Conservation (phyloP, 768 basidiomycete genomes). For the Hortiboletus flavorubellus region DNA sequence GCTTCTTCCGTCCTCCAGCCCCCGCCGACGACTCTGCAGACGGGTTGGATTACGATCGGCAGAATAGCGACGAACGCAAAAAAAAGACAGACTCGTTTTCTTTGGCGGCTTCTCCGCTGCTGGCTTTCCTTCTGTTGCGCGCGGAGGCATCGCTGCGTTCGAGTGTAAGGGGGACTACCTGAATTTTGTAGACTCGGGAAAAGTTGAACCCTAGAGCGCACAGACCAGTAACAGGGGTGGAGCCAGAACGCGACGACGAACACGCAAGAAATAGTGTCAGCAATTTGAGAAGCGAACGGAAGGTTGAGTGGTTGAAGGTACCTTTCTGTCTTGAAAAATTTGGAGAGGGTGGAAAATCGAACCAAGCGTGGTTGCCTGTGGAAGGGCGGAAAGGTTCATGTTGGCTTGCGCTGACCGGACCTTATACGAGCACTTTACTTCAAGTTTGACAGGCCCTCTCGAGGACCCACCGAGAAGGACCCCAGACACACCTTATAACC, state of each 20-base stretch:
- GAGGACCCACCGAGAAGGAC: conserved; percentile 24
- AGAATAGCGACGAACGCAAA: conserved; percentile 12
- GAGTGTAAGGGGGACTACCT: conserved; percentile 5
- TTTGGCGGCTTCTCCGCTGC: conserved; percentile 47
- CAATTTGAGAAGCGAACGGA: conserved; percentile 9
- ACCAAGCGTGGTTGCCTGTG: conserved; percentile 34
- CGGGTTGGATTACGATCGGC: conserved; percentile 11
- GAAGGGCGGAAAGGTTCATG: conserved; percentile 48
- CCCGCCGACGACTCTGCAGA: conserved; percentile 51
- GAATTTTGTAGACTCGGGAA: conserved; percentile 9
- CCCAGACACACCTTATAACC: conserved; percentile 26
- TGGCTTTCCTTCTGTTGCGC: conserved; percentile 36
- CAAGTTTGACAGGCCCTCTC: conserved; percentile 20
- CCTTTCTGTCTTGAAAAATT: conserved; percentile 14
- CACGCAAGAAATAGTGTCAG: background rate
- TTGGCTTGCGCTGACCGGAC: conserved; percentile 51
- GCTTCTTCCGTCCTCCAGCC: conserved; percentile 52
- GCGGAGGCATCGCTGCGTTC: conserved; percentile 41
- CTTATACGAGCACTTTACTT: conserved; percentile 47
- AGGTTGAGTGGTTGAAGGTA: background rate
- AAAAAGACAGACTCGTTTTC: conserved; percentile 46
- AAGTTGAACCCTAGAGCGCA: conserved; percentile 22
- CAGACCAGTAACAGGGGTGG: conserved; percentile 33
- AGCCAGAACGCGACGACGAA: conserved; percentile 6
- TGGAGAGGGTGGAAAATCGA: conserved; percentile 8